Evolutionary conservation across 164 flowering plant genomes (phyloP), one percentile per base, ranked within the genome.

Genomic region (Platanus orientalis): DNA sequence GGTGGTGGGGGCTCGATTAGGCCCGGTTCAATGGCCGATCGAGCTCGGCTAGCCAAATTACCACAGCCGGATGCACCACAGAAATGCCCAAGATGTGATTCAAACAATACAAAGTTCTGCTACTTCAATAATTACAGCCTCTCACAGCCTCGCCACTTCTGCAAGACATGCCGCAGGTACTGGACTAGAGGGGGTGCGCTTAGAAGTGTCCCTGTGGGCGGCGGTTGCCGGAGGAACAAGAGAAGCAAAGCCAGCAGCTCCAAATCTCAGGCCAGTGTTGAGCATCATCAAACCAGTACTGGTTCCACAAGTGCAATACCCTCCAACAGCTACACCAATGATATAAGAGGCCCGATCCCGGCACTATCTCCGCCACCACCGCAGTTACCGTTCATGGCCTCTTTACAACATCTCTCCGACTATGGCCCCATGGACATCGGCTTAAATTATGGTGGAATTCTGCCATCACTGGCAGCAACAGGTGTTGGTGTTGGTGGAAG

Each of bases 171-270:
- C 20, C 64, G 86, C 7, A 61, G 90, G 54, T 83, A 83, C 75
- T 85, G 90, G 90, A 85, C 90, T 3, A 48, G 84, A 62, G 90
- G 90, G 0, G 90, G 90, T 20, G 85, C 91, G 2, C 68, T 85
- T 7, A 65, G 91, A 29, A 85, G 59, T 42, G 88, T 85, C 17
- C 88, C 91, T 1, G 91, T 85, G 0, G 90, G 90, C 1, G 86
- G 88, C 0, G 86, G 88, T 36, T 81, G 82, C 73, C 52, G 88
- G 58, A 68, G 86, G 62, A 83, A 79, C 79, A 81, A 81, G 48
- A 64, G 81, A 60, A 70, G 66, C 71, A 76, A 66, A 62, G 65
- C 65, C 23, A 61, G 65, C n/a, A 63, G 73, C 49, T 66, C 78
- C 0, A 81, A 78, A 34, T 73, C 83, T 0, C 68, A 80, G 1